Evolutionary conservation across 2,329 filamentous ascomycete species (phyloP).

Genomic region (Cephalotrichum gorgonifer): DNA sequence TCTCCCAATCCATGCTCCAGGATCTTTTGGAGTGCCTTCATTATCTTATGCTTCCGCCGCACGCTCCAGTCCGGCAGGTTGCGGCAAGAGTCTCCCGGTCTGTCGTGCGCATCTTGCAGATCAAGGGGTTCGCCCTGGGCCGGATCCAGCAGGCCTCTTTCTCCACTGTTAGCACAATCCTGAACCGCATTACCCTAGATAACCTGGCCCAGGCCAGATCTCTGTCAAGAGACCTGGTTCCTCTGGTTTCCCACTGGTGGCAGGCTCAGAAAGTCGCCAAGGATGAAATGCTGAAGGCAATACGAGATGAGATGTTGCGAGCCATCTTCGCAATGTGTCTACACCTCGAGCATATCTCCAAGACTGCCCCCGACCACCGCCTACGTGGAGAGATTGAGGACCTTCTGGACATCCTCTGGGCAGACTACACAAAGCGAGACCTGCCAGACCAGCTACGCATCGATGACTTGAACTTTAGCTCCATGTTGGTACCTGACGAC

Average conservation of each 20-base stretch:
- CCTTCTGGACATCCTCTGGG: slow-evolving; percentile 61
- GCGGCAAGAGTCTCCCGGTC: not conserved
- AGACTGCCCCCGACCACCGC: slow-evolving; percentile 23
- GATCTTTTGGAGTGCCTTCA: slow-evolving; percentile 57
- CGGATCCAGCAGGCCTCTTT: slow-evolving; percentile 65
- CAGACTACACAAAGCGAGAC: slow-evolving; percentile 65
- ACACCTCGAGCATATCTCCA: slow-evolving; percentile 48
- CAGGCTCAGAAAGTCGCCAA: slow-evolving; percentile 53
- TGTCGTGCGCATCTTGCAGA: slow-evolving; percentile 48
- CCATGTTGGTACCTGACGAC: slow-evolving; percentile 29
- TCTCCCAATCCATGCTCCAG: slow-evolving; percentile 17
- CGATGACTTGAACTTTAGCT: slow-evolving; percentile 59
- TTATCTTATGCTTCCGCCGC: slow-evolving; percentile 52
- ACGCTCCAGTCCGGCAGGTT: slow-evolving; percentile 40
- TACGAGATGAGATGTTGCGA: slow-evolving; percentile 71
- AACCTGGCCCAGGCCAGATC: slow-evolving; percentile 51
- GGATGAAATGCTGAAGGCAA: slow-evolving; percentile 46
- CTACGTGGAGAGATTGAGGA: slow-evolving; percentile 44
- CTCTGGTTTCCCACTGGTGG: slow-evolving; percentile 70
- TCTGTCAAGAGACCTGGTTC: slow-evolving; percentile 52
- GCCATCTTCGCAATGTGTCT: slow-evolving; percentile 57
- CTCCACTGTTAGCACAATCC: slow-evolving; percentile 60
- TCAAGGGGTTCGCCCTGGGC: slow-evolving; percentile 46
- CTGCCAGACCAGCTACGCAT: slow-evolving; percentile 65
- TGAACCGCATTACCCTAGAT: slow-evolving; percentile 58